Evolutionary conservation across 306 rosid genomes (phyloP).

Genomic region (Prunus kanzakura): DNA sequence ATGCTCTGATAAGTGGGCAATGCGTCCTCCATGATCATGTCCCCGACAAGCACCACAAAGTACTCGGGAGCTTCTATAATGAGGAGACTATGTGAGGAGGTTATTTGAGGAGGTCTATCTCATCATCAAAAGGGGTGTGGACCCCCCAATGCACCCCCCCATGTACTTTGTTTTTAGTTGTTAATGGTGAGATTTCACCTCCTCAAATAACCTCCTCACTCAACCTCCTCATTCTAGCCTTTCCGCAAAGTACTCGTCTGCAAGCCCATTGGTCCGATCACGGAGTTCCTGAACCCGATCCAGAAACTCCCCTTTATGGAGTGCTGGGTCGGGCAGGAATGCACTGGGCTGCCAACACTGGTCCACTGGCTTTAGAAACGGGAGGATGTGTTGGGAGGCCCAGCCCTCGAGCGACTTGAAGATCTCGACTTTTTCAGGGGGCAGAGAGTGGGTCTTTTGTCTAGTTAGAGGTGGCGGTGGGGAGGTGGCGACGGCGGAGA

Average conservation of each 20-base stretch:
- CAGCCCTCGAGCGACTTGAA: slow-evolving; percentile 59
- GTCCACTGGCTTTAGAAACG: slow-evolving; percentile 59
- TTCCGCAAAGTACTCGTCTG: slow-evolving; percentile 45
- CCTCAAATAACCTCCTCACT: too few species aligned
- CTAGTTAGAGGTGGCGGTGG: background rate
- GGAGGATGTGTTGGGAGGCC: slow-evolving; percentile 48
- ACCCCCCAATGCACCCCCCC: too few species aligned
- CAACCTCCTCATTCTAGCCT: too few species aligned
- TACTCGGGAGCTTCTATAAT: background rate
- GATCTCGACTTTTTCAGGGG: slow-evolving; percentile 45
- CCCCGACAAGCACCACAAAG: slow-evolving; percentile 67
- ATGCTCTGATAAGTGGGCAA: slow-evolving; percentile 78
- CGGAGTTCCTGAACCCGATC: slow-evolving; percentile 53
- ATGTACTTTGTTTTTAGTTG: too few species aligned
- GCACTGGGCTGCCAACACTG: slow-evolving; percentile 66
- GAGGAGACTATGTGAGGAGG: too few species aligned
- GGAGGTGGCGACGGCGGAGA: slow-evolving; percentile 14
- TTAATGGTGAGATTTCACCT: too few species aligned
- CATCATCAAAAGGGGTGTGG: too few species aligned
- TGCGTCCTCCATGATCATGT: slow-evolving; percentile 80
- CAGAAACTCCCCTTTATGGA: slow-evolving; percentile 39
- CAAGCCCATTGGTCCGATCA: slow-evolving; percentile 56
- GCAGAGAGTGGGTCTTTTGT: slow-evolving; percentile 38
- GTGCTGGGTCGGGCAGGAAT: slow-evolving; percentile 51
- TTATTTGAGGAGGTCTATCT: too few species aligned